Evolutionary conservation across 768 basidiomycete genomes (phyloP).

Genomic region (Xerocomellus dryophilus): DNA sequence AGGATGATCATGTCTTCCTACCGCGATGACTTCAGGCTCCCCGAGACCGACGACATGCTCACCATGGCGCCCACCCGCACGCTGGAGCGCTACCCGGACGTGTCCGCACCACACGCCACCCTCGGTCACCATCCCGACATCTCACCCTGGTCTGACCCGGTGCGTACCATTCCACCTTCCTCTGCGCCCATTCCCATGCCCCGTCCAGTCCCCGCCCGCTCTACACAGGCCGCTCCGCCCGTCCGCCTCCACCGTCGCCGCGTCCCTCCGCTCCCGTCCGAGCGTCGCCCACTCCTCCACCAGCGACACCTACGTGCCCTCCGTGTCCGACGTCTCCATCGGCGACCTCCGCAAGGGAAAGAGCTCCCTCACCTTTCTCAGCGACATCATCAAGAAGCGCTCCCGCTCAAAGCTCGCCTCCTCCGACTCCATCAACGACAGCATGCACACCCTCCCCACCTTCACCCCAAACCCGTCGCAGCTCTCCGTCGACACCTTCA

Average conservation of each 20-base stretch:
- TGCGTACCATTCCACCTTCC: background rate
- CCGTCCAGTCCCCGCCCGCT: constrained; percentile 18
- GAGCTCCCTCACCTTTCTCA: constrained; percentile 42
- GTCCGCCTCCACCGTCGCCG: constrained; percentile 33
- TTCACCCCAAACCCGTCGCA: constrained; percentile 39
- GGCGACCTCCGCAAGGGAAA: constrained; percentile 45
- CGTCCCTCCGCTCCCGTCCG: constrained; percentile 27
- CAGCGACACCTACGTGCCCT: constrained; percentile 29
- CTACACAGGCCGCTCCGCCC: constrained; percentile 32
- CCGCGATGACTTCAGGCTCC: constrained; percentile 15
- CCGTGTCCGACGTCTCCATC: constrained; percentile 36
- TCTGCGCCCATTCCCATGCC: constrained; percentile 8
- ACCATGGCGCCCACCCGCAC: background rate
- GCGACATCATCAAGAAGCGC: constrained; percentile 39
- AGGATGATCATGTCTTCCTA: constrained; percentile 14
- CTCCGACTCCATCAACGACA: constrained; percentile 29
- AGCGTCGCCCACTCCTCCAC: constrained; percentile 30
- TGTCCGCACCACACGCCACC: background rate
- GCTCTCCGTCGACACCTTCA: constrained; percentile 23
- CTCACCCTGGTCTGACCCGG: constrained; percentile 21
- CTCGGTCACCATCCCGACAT: constrained; percentile 14
- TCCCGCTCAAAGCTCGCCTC: constrained; percentile 40
- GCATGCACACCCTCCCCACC: constrained; percentile 32
- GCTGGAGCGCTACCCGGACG: constrained; percentile 13
- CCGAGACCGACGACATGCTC: constrained; percentile 10